Conservation (phyloP, 108 stramenopile genomes). For the Pseudonitzschia delicatissima region DNA sequence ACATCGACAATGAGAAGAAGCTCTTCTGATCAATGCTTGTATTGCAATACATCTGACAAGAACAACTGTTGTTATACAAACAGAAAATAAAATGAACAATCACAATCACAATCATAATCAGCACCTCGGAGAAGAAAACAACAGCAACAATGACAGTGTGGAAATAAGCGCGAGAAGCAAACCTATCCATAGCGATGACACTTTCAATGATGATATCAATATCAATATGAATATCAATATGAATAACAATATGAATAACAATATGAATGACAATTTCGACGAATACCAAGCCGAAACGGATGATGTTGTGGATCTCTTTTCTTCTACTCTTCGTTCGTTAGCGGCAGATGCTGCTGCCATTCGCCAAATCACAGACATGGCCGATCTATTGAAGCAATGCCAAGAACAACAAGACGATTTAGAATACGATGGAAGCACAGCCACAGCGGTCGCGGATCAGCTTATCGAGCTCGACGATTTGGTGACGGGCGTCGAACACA, state of each 20-base stretch:
- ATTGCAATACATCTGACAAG: too few relatives aligned
- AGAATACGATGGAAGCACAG: neutral
- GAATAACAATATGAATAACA: neutral
- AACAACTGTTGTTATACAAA: too few relatives aligned
- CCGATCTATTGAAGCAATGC: neutral
- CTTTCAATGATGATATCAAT: neutral
- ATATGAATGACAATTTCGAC: neutral
- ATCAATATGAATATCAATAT: neutral
- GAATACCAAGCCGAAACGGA: too few relatives aligned
- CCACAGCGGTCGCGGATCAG: neutral
- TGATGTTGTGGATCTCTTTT: conserved; percentile 26
- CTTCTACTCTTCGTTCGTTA: conserved; percentile 24
- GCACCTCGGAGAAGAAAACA: neutral
- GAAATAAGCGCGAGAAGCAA: too few relatives aligned
- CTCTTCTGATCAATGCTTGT: too few relatives aligned
- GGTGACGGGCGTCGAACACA: conserved; percentile 29
- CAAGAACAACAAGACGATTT: conserved; percentile 1
- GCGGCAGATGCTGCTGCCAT: conserved; percentile 34
- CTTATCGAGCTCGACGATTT: conserved; percentile 13
- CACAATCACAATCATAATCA: neutral
- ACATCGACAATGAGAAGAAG: too few relatives aligned
- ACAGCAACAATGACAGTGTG: neutral
- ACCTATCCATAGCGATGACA: too few relatives aligned
- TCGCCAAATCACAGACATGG: conserved; percentile 25
- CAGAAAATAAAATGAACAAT: too few relatives aligned